Percentiles rank a stretch among this genome's conserved stretches.
Evolutionary conservation across 2,329 filamentous ascomycete genomes (phyloP).

Genomic region (Dactylella cylindrospora): DNA sequence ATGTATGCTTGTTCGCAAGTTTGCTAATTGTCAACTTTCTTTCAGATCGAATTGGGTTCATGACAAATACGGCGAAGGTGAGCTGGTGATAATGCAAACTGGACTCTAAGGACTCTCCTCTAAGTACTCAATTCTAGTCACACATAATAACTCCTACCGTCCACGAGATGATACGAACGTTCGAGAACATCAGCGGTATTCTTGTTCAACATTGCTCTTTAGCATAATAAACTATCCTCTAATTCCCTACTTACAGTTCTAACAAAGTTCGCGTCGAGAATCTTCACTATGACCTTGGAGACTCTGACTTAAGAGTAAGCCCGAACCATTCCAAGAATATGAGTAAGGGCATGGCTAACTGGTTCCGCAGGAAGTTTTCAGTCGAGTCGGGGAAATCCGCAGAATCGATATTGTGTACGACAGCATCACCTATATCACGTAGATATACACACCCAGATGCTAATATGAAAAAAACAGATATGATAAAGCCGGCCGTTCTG

Average conservation of each 20-base stretch:
- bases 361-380: slow-evolving; percentile 29
- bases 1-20: neutral
- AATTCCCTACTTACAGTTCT: slow-evolving; percentile 3
- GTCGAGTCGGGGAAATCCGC: slow-evolving; percentile 37
- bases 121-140: slow-evolving; percentile 3
- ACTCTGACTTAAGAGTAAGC: slow-evolving; percentile 51
- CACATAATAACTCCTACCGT: slow-evolving; percentile 12
- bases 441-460: slow-evolving; percentile 29
- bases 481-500: slow-evolving; percentile 83
- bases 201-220: neutral
- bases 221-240: neutral
- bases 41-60: slow-evolving; percentile 41
- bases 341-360: neutral
- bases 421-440: neutral
- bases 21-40: neutral
- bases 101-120: neutral
- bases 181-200: slow-evolving; percentile 29
- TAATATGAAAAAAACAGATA: slow-evolving; percentile 56
- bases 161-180: slow-evolving; percentile 10
- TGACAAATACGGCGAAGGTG: slow-evolving; percentile 42
- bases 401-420: slow-evolving; percentile 37
- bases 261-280: slow-evolving; percentile 81
- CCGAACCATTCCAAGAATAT: neutral
- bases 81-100: neutral
- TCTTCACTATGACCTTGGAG: slow-evolving; percentile 85